A percentile compares a stretch with the other conserved stretches of the same genome.
These are phyloP conservation scores for Kwoniella botswanensis DNA, from an alignment of 768 basidiomycete genomes.

Conservation along the genomic window DNA sequence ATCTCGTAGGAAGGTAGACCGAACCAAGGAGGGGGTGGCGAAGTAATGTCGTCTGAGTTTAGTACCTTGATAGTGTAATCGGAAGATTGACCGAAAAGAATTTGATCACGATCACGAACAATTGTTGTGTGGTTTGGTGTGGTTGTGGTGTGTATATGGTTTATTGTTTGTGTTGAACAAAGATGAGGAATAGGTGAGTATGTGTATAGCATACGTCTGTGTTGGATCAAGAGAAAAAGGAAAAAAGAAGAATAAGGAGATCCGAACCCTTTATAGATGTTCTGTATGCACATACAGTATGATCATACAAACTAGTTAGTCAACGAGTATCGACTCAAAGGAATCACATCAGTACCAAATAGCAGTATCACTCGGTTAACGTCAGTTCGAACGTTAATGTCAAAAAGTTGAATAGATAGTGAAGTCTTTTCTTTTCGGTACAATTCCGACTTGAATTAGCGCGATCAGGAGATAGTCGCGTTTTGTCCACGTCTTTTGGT, in stretches of 20 bases:
- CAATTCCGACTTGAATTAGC: background rate
- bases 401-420: conserved; percentile 12
- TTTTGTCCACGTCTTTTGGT: background rate
- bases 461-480: background rate
- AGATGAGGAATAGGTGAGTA: background rate
- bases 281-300: conserved; percentile 11
- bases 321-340: background rate
- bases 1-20: background rate
- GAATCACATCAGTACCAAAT: background rate
- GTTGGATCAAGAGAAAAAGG: background rate
- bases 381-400: background rate
- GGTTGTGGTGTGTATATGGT: conserved; percentile 3
- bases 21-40: conserved; percentile 8
- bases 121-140: background rate
- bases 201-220: conserved; percentile 15
- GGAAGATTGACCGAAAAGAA: conserved; percentile 5
- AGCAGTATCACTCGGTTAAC: background rate
- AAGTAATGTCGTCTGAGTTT: conserved; percentile 12
- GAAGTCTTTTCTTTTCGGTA: conserved; percentile 1
- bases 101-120: background rate
- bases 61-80: background rate
- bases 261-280: conserved; percentile 5
- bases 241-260: conserved; percentile 1
- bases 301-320: conserved; percentile 9
- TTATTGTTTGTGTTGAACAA: conserved; percentile 11